phyloP scores from a whole-genome alignment of 805 yeast genomes.

The Gaillardinia entomophila region DNA sequence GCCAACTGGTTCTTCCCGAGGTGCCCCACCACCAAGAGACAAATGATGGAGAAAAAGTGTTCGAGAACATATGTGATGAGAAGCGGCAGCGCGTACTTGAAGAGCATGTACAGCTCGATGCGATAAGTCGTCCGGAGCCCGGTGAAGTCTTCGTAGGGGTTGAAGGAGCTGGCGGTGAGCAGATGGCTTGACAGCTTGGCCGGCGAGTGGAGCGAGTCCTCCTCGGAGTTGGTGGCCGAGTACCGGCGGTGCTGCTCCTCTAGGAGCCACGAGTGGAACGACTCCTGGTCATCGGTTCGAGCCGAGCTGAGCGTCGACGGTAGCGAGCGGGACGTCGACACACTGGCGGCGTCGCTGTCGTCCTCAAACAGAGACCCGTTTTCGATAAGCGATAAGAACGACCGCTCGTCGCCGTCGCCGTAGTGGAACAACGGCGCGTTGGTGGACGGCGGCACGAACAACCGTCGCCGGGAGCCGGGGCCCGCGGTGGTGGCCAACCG shows the following conservation, averaged over 20 bases:
- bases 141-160: constrained; percentile 26
- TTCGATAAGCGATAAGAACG: constrained; percentile 36
- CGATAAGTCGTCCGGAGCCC: constrained; percentile 20
- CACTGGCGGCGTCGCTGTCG: constrained; percentile 28
- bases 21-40: constrained; percentile 40
- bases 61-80: constrained; percentile 37
- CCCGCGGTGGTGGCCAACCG: constrained; percentile 36
- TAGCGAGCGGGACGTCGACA: constrained; percentile 34
- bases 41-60: constrained; percentile 38
- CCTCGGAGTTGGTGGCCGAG: constrained; percentile 1
- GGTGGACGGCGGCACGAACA: constrained; percentile 41
- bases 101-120: constrained; percentile 21
- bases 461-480: constrained; percentile 32
- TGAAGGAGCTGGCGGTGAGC: constrained; percentile 6
- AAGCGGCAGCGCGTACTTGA: constrained; percentile 33
- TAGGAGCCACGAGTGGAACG: constrained; percentile 38
- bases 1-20: constrained; percentile 41
- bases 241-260: constrained; percentile 23
- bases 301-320: constrained; percentile 36
- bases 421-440: constrained; percentile 36
- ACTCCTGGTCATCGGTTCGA: constrained; percentile 32
- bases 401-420: constrained; percentile 40
- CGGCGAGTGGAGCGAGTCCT: neutral
- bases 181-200: constrained; percentile 6
- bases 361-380: constrained; percentile 23